A percentile compares a stretch with the other conserved stretches of the same genome.
Evolutionary conservation across 2,329 filamentous ascomycete genomes (phyloP).

Genomic region (Neonectria magnoliae): DNA sequence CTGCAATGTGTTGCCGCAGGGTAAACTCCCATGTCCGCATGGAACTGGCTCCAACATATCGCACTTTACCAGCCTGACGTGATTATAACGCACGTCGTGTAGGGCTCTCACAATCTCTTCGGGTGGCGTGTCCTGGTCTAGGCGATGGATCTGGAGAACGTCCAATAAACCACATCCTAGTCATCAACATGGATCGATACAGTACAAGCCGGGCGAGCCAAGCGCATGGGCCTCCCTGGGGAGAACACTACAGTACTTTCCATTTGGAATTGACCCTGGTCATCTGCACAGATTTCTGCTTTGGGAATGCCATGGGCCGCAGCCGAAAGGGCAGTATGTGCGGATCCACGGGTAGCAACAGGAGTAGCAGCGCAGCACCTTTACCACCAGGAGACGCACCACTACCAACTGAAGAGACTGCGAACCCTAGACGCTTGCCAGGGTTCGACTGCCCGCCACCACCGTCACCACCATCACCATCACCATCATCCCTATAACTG

Average conservation of each 20-base stretch:
- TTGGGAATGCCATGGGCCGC: conserved; percentile 41
- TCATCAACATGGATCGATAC: conserved; percentile 55
- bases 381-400: not conserved
- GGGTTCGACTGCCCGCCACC: conserved; percentile 38
- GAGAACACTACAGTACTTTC: conserved; percentile 13
- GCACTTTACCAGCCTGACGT: conserved; percentile 60
- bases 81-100: conserved; percentile 65
- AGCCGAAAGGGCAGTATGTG: conserved; percentile 25
- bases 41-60: conserved; percentile 61
- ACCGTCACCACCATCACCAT: not conserved
- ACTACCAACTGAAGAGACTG: conserved; percentile 13
- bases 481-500: conserved; percentile 3
- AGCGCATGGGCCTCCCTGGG: conserved; percentile 35
- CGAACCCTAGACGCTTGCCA: conserved; percentile 27
- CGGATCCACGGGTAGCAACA: conserved; percentile 13
- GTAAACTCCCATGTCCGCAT: conserved; percentile 61
- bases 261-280: conserved; percentile 29
- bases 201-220: conserved; percentile 58
- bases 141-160: conserved; percentile 68
- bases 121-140: conserved; percentile 57
- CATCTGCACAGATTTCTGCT: conserved; percentile 39
- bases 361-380: too few relatives aligned
- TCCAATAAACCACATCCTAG: conserved; percentile 49
- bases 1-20: conserved; percentile 60
- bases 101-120: conserved; percentile 68